Conservation (phyloP, 495 filamentous ascomycete species). For the Letharia columbiana region DNA sequence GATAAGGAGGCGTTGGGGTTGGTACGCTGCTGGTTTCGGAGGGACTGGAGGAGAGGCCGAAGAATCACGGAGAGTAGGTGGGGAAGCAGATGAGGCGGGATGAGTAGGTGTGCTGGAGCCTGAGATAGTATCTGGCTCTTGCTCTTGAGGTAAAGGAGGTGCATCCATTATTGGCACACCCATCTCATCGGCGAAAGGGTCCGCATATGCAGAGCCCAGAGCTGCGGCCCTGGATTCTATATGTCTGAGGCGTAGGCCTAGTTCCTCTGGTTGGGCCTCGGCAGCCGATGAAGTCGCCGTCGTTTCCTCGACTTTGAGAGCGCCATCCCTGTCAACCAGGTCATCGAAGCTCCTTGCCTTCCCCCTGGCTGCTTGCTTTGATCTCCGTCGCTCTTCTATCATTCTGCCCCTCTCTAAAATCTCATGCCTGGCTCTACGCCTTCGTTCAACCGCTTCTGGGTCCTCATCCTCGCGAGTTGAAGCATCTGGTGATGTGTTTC, state of each 20-base stretch:
- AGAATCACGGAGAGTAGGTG: constrained; percentile 16
- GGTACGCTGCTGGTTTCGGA: constrained; percentile 20
- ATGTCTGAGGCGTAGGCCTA: constrained; percentile 38
- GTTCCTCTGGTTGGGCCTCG: constrained; percentile 32
- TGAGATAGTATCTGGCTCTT: constrained; percentile 3
- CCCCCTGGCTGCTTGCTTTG: constrained; percentile 17
- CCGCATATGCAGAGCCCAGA: constrained; percentile 42
- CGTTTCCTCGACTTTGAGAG: constrained; percentile 30
- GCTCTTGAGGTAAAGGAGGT: not conserved
- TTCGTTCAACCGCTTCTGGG: constrained; percentile 61
- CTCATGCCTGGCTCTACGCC: constrained; percentile 62
- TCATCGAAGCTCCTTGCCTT: constrained; percentile 42
- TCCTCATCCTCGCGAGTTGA: constrained; percentile 49
- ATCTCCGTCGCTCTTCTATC: constrained; percentile 34
- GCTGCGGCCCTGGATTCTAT: constrained; percentile 44
- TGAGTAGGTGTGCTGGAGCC: constrained; percentile 19
- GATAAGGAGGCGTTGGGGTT: constrained; percentile 24
- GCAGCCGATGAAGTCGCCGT: constrained; percentile 40
- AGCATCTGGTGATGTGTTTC: constrained; percentile 32
- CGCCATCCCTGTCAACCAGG: constrained; percentile 47
- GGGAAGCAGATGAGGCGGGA: constrained; percentile 10
- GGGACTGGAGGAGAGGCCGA: constrained; percentile 14
- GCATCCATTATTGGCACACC: constrained; percentile 1
- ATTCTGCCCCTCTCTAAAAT: constrained; percentile 52
- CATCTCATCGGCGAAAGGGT: constrained; percentile 52